phyloP scores from a whole-genome alignment of 495 filamentous ascomycete genomes.

The Podospora pseudoanserina region DNA sequence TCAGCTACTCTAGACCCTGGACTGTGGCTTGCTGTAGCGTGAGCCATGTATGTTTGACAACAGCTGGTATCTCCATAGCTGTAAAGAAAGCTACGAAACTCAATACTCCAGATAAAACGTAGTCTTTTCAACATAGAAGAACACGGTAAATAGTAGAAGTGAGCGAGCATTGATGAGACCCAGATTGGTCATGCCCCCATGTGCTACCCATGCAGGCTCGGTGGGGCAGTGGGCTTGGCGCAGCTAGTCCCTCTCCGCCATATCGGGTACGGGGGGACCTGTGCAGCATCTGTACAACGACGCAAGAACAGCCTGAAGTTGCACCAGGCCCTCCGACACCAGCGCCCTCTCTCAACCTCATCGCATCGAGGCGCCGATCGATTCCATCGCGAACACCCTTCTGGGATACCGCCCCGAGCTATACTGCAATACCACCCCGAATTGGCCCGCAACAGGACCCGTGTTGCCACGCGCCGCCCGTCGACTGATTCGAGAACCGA shows the following conservation, averaged over 20 bases:
- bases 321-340: slow-evolving; percentile 12
- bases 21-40: too few species aligned
- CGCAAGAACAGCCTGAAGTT: slow-evolving; percentile 18
- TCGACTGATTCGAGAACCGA: not conserved
- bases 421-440: not conserved
- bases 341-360: not conserved
- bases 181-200: not conserved
- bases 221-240: slow-evolving; percentile 12
- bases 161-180: not conserved
- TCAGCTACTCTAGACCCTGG: too few species aligned
- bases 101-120: too few species aligned
- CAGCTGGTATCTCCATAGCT: too few species aligned
- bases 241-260: not conserved
- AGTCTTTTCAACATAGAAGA: not conserved
- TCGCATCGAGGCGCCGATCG: slow-evolving; percentile 7
- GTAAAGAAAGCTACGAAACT: too few species aligned
- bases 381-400: not conserved
- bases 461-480: slow-evolving; percentile 8
- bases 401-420: not conserved
- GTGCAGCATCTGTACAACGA: slow-evolving; percentile 11
- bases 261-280: slow-evolving; percentile 8
- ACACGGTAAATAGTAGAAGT: not conserved
- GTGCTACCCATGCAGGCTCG: slow-evolving; percentile 1
- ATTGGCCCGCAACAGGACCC: not conserved
- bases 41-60: too few species aligned